Percentiles rank a stretch among this genome's conserved stretches.
Evolutionary conservation across 2,329 filamentous ascomycete species (phyloP).

Genomic region (Ambrosiella beaveri): DNA sequence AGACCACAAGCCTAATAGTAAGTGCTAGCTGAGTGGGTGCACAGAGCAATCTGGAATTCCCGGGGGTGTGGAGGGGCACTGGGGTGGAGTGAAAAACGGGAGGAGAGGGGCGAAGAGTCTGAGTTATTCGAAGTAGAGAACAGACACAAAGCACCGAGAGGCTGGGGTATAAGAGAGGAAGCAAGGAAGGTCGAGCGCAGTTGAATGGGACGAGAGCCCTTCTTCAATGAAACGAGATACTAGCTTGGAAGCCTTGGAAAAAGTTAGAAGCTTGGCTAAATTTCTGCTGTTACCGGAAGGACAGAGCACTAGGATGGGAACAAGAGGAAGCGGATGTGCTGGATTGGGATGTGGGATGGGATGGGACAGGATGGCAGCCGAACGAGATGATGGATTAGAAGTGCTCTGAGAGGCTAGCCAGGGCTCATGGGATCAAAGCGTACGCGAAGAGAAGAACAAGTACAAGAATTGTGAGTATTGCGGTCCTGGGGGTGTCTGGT

Average conservation of each 20-base stretch:
- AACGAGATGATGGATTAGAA: not conserved
- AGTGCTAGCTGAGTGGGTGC: not conserved
- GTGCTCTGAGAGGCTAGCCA: not conserved
- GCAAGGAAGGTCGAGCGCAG: not conserved
- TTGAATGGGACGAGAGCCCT: not conserved
- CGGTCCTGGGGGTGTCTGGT: not conserved
- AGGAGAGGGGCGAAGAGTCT: not conserved
- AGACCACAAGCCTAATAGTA: not conserved
- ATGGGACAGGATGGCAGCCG: not conserved
- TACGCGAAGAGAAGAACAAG: too few species aligned
- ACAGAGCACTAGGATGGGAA: not conserved
- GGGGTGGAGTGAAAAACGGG: not conserved
- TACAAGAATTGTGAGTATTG: too few species aligned
- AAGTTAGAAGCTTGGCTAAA: not conserved
- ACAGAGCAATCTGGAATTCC: not conserved
- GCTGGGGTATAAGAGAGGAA: not conserved
- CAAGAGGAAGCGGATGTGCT: not conserved
- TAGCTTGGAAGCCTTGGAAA: not conserved
- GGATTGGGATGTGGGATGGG: not conserved
- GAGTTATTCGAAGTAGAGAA: not conserved
- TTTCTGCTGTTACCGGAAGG: not conserved
- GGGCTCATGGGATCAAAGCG: not conserved
- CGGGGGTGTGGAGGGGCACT: not conserved
- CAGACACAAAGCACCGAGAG: not conserved
- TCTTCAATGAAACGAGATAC: not conserved